Percentiles rank a stretch among this genome's conserved stretches.
phyloP scores from a whole-genome alignment of 208 protist genomes.

The Angomonas ambiguus region DNA sequence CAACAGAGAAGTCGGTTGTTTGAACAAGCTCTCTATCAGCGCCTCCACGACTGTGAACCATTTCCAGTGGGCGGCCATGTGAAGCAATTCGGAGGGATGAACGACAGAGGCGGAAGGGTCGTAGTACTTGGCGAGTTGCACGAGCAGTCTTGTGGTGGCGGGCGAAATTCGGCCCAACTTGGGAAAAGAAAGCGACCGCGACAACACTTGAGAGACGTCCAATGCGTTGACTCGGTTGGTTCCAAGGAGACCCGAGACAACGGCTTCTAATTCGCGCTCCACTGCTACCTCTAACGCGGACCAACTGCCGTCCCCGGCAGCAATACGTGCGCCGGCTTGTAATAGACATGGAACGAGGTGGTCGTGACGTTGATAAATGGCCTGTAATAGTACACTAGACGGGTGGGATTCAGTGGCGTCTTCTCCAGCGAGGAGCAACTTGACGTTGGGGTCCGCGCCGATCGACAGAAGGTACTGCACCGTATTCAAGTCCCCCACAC shows the following conservation, averaged over 20 bases:
- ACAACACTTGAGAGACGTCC: slow-evolving; percentile 20
- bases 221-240: slow-evolving; percentile 6
- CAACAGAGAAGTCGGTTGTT: slow-evolving; percentile 29
- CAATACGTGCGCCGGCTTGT: slow-evolving; percentile 27
- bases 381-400: slow-evolving; percentile 23
- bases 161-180: background rate
- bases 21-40: slow-evolving; percentile 31
- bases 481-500: slow-evolving; percentile 33
- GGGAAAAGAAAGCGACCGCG: background rate
- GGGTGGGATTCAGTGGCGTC: background rate
- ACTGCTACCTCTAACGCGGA: slow-evolving; percentile 43
- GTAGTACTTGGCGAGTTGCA: slow-evolving; percentile 28
- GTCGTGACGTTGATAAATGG: slow-evolving; percentile 35
- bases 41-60: slow-evolving; percentile 37
- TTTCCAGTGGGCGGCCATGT: slow-evolving; percentile 45
- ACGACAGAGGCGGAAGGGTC: slow-evolving; percentile 29
- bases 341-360: slow-evolving; percentile 39
- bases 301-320: slow-evolving; percentile 27
- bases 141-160: slow-evolving; percentile 17
- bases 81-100: slow-evolving; percentile 60
- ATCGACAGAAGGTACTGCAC: slow-evolving; percentile 33
- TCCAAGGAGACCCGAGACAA: slow-evolving; percentile 49
- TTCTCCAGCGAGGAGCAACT: background rate
- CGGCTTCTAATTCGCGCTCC: slow-evolving; percentile 26
- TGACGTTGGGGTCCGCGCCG: slow-evolving; percentile 40